Conservation (phyloP, 345 rosid genomes). For the Eucalyptus pauciflora region DNA sequence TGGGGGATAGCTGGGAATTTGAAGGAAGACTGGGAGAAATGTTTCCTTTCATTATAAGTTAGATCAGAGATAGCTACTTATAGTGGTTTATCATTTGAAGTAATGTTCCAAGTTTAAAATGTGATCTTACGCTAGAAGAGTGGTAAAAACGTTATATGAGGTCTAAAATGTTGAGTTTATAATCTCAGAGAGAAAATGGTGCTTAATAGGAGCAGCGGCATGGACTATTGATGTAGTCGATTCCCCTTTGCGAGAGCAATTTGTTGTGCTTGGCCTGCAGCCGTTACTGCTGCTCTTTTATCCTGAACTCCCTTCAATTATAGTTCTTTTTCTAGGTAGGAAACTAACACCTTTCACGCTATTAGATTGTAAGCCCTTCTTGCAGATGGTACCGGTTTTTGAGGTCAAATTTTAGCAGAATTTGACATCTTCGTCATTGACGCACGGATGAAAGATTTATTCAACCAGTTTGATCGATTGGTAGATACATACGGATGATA, state of each 20-base stretch:
- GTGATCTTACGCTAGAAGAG: background rate
- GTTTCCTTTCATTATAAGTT: background rate
- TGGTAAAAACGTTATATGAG: background rate
- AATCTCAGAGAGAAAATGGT: background rate
- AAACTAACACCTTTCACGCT: background rate
- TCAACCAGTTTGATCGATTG: background rate
- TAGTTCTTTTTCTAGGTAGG: background rate
- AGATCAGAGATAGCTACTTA: background rate
- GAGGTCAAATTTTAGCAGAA: background rate
- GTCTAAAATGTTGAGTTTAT: background rate
- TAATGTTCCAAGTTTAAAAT: background rate
- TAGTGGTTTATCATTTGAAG: background rate
- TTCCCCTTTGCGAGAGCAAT: background rate
- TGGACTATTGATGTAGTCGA: background rate
- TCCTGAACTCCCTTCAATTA: background rate
- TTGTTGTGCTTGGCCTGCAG: background rate
- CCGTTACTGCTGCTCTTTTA: background rate
- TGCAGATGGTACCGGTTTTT: background rate
- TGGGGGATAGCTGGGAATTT: background rate
- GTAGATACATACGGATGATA: background rate
- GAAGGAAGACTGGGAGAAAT: background rate
- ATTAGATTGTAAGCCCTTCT: background rate
- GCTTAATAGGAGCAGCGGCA: background rate
- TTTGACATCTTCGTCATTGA: background rate
- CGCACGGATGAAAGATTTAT: background rate